A percentile compares a stretch with the other conserved stretches of the same genome.
Evolutionary conservation across 306 rosid species (phyloP).

Genomic region (Vicia villosa): DNA sequence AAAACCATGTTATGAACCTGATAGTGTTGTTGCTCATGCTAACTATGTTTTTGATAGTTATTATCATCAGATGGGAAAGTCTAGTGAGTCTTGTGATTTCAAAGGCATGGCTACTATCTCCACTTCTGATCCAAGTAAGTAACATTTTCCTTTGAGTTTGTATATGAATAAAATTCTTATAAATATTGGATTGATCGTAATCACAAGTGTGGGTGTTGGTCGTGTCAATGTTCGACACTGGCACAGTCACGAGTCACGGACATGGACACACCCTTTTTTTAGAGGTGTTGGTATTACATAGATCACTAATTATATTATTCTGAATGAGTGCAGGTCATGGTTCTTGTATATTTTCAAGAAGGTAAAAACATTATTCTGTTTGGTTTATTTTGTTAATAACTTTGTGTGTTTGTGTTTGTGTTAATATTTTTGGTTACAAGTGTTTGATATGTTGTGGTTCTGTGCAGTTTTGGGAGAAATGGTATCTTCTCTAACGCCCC

Average conservation of each 20-base stretch:
- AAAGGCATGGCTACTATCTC: slow-evolving; percentile 85
- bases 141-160: neutral
- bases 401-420: slow-evolving; percentile 3
- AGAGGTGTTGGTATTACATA: no score
- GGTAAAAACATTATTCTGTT: slow-evolving; percentile 43
- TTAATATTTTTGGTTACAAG: slow-evolving; percentile 27
- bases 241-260: no score
- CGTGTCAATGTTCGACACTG: no score
- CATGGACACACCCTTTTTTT: no score
- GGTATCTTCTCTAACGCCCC: slow-evolving; percentile 53
- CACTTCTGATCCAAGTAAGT: slow-evolving; percentile 90
- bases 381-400: slow-evolving; percentile 23
- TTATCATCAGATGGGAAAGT: slow-evolving; percentile 71
- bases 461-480: slow-evolving; percentile 65
- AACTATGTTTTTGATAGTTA: slow-evolving; percentile 76
- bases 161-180: no score
- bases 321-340: slow-evolving; percentile 66
- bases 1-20: slow-evolving; percentile 84
- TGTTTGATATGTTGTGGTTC: slow-evolving; percentile 23
- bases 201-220: no score
- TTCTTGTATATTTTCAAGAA: slow-evolving; percentile 63
- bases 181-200: no score
- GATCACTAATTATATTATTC: slow-evolving; percentile 9
- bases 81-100: slow-evolving; percentile 69
- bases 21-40: slow-evolving; percentile 76